Evolutionary conservation across 768 basidiomycete species (phyloP).

Genomic region (Boletus huronensis): DNA sequence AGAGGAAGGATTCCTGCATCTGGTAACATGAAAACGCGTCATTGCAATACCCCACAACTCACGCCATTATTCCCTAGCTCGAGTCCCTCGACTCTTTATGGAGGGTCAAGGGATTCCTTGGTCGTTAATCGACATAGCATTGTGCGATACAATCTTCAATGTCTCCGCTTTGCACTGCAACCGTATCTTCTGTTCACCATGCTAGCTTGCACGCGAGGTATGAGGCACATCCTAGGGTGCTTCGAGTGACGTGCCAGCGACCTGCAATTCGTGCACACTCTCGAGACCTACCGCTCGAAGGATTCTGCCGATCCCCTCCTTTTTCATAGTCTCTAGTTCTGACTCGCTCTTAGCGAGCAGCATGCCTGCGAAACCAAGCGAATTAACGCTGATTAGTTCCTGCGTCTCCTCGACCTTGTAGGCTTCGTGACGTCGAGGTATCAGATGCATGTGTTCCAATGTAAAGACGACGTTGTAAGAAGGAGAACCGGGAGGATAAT

Average conservation of each 20-base stretch:
- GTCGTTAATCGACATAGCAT: constrained; percentile 8
- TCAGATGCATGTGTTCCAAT: constrained; percentile 77
- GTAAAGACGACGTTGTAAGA: constrained; percentile 86
- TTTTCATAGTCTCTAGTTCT: constrained; percentile 67
- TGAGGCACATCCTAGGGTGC: constrained; percentile 20
- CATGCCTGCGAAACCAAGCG: constrained; percentile 89
- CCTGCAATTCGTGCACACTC: constrained; percentile 66
- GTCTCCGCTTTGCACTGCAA: neutral
- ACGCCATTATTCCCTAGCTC: constrained; percentile 38
- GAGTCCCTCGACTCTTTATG: constrained; percentile 53
- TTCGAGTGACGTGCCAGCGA: constrained; percentile 45
- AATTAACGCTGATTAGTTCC: constrained; percentile 70
- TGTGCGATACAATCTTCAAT: neutral
- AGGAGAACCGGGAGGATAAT: constrained; percentile 59
- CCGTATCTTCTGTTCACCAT: neutral
- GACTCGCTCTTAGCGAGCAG: constrained; percentile 79
- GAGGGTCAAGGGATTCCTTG: constrained; percentile 41
- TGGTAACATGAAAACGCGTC: constrained; percentile 46
- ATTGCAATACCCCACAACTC: constrained; percentile 3
- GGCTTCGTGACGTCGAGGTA: constrained; percentile 72
- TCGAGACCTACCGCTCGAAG: constrained; percentile 59
- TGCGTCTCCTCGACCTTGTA: constrained; percentile 51
- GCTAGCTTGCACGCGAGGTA: neutral
- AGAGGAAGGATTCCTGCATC: constrained; percentile 71
- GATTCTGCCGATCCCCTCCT: constrained; percentile 60